Percentiles rank a stretch among this genome's conserved stretches.
Evolutionary conservation across 2,329 filamentous ascomycete species (phyloP).

Genomic region (Fusarium phyllophilum): DNA sequence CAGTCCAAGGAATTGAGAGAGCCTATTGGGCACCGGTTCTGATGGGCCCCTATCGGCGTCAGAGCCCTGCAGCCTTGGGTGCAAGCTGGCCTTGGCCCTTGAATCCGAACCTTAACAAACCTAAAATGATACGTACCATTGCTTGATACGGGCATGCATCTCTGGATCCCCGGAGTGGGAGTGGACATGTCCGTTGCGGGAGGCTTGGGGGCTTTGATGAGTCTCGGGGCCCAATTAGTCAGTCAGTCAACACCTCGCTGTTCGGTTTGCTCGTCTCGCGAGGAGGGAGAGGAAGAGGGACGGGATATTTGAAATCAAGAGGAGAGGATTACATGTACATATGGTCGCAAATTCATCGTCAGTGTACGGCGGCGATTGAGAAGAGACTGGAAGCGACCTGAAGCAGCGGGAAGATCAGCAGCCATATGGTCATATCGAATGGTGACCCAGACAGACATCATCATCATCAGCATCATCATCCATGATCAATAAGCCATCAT

Average conservation of each 20-base stretch:
- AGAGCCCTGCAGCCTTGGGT: constrained; percentile 26
- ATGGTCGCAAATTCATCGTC: background rate
- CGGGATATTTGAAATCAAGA: constrained; percentile 32
- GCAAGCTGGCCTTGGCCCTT: constrained; percentile 28
- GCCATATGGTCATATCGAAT: constrained; percentile 16
- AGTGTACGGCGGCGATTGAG: background rate
- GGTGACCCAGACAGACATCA: constrained; percentile 2
- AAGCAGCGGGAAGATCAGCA: constrained; percentile 31
- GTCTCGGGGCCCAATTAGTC: constrained; percentile 3
- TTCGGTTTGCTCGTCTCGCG: constrained; percentile 13
- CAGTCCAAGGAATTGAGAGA: constrained; percentile 33
- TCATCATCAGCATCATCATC: constrained; percentile 34
- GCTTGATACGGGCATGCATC: constrained; percentile 1
- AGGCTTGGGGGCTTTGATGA: constrained; percentile 20
- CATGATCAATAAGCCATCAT: constrained; percentile 32
- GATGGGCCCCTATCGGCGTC: constrained; percentile 28
- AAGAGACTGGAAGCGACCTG: constrained; percentile 26
- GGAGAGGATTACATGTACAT: background rate
- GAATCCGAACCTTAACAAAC: constrained; percentile 3
- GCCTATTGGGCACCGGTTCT: constrained; percentile 25
- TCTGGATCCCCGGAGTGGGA: constrained; percentile 18
- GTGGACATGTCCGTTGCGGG: constrained; percentile 26
- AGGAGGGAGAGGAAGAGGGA: background rate
- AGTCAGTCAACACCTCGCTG: constrained; percentile 1
- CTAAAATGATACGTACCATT: constrained; percentile 22